These are phyloP conservation scores for Diplodia scrobiculata DNA, from an alignment of 2,329 filamentous ascomycete species.

Conservation along the genomic window DNA sequence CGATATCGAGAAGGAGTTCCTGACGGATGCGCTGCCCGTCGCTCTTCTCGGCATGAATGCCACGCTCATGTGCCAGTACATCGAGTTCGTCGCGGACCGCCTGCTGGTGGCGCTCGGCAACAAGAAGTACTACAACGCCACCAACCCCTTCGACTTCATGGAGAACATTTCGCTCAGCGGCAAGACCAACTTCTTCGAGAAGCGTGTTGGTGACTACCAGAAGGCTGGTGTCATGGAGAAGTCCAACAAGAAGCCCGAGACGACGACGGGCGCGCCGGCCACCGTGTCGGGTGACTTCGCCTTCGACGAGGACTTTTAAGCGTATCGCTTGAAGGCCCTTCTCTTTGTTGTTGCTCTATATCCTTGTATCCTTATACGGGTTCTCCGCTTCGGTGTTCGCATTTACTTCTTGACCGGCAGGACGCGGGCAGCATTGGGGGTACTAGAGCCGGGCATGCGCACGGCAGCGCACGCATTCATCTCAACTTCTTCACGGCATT, in stretches of 20 bases:
- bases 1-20: conserved; percentile 92
- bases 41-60: conserved; percentile 97
- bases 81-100: conserved; percentile 97
- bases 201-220: conserved; percentile 98
- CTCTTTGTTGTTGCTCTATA: conserved; percentile 32
- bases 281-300: conserved; percentile 70
- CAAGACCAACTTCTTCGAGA: conserved; percentile 99
- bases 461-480: conserved; percentile 16
- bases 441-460: conserved; percentile 13
- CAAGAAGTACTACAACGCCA: conserved; percentile 85
- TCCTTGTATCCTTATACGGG: conserved; percentile 31
- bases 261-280: conserved; percentile 50
- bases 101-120: conserved; percentile 92
- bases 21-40: conserved; percentile 91
- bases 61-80: conserved; percentile 98
- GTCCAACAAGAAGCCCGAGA: conserved; percentile 65
- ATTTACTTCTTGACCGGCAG: conserved; percentile 33
- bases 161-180: conserved; percentile 98
- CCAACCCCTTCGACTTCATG: conserved; percentile 99
- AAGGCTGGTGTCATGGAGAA: conserved; percentile 98
- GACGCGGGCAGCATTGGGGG: conserved; percentile 21
- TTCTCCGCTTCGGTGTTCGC: conserved; percentile 34
- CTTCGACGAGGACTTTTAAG: conserved; percentile 97
- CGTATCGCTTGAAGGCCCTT: conserved; percentile 32
- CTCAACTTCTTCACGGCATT: conserved; percentile 8